Evolutionary conservation across 495 filamentous ascomycete species (phyloP).

Genomic region (Sphaerosporella brunnea): DNA sequence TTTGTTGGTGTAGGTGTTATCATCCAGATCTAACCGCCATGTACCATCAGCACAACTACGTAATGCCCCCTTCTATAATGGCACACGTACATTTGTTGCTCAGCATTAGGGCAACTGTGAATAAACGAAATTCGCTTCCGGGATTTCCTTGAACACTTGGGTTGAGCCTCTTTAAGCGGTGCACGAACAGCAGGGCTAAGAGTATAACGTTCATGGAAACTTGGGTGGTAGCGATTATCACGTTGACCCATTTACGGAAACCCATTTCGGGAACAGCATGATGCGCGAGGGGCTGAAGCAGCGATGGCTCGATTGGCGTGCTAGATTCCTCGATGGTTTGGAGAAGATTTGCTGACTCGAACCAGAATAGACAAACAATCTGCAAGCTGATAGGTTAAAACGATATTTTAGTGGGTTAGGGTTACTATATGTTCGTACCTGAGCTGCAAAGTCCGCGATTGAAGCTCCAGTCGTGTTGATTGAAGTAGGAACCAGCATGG

Average conservation of each 20-base stretch:
- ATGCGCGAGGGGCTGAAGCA: conserved; percentile 35
- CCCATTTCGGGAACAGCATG: conserved; percentile 60
- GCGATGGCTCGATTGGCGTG: conserved; percentile 32
- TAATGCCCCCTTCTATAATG: conserved; percentile 14
- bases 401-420: neutral
- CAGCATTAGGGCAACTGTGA: conserved; percentile 94
- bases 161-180: conserved; percentile 79
- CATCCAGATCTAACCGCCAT: conserved; percentile 54
- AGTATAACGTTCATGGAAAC: conserved; percentile 93
- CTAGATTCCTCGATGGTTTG: conserved; percentile 50
- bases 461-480: conserved; percentile 58
- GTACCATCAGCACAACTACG: conserved; percentile 6
- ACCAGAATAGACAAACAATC: conserved; percentile 98
- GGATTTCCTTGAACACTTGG: conserved; percentile 71
- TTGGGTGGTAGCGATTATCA: conserved; percentile 81
- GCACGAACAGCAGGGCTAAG: conserved; percentile 79
- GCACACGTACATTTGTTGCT: conserved; percentile 71
- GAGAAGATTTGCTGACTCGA: conserved; percentile 67
- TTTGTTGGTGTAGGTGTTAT: conserved; percentile 99
- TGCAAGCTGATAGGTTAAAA: conserved; percentile 25
- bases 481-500: conserved; percentile 40
- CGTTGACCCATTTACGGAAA: conserved; percentile 88
- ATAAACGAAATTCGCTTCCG: conserved; percentile 85
- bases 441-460: conserved; percentile 64
- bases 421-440: conserved; percentile 31